These are phyloP conservation scores for Amanita exitialis DNA, from an alignment of 768 basidiomycete species.

Conservation along the genomic window DNA sequence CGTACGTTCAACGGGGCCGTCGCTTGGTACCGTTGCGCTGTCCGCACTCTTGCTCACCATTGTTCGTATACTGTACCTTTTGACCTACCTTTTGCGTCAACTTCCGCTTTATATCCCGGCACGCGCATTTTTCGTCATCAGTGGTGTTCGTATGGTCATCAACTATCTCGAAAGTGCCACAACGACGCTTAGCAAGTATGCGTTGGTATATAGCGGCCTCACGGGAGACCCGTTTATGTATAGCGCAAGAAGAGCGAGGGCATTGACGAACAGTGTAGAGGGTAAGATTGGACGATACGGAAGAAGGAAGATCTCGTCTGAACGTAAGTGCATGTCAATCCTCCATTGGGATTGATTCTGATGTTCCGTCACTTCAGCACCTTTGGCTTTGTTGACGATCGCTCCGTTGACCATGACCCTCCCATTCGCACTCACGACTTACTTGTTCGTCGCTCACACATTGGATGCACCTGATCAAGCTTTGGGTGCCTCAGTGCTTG, in stretches of 20 bases:
- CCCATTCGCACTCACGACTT: slow-evolving; percentile 74
- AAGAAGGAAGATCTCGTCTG: slow-evolving; percentile 39
- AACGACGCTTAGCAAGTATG: slow-evolving; percentile 44
- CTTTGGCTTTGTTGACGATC: slow-evolving; percentile 65
- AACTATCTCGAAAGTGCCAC: slow-evolving; percentile 47
- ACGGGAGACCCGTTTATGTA: slow-evolving; percentile 64
- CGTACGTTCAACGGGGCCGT: slow-evolving; percentile 70
- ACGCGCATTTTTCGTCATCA: slow-evolving; percentile 32
- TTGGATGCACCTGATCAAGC: slow-evolving; percentile 62
- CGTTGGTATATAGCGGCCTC: slow-evolving; percentile 64
- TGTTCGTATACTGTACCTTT: slow-evolving; percentile 47
- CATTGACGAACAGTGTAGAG: slow-evolving; percentile 27
- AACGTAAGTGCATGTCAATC: slow-evolving; percentile 34
- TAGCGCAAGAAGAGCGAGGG: slow-evolving; percentile 39
- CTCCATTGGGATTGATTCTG: background rate
- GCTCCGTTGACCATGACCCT: slow-evolving; percentile 74
- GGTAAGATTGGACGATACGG: slow-evolving; percentile 25
- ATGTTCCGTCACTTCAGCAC: slow-evolving; percentile 24
- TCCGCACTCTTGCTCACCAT: slow-evolving; percentile 68
- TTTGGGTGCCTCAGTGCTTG: slow-evolving; percentile 63
- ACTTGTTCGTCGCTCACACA: slow-evolving; percentile 84
- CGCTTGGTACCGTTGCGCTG: slow-evolving; percentile 70
- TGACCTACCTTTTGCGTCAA: slow-evolving; percentile 40
- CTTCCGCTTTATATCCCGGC: slow-evolving; percentile 46
- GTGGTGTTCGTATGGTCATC: slow-evolving; percentile 36